A percentile compares a stretch with the other conserved stretches of the same genome.
phyloP scores from a whole-genome alignment of 176 grass and related monocot genomes.

The Rhipidocladum racemiflorum region DNA sequence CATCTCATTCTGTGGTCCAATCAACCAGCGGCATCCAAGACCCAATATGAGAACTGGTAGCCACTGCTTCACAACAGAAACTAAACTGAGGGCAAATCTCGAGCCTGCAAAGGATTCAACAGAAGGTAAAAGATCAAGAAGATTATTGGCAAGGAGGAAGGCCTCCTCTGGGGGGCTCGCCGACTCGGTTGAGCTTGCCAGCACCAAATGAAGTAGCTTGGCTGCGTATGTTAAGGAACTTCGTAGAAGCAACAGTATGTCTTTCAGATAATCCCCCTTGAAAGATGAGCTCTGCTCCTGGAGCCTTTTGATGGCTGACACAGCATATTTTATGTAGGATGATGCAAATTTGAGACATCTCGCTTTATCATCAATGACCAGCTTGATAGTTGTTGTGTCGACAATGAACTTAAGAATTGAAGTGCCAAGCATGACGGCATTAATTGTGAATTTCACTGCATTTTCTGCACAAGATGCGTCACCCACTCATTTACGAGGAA shows the following conservation, averaged over 20 bases:
- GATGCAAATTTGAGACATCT: slow-evolving; percentile 66
- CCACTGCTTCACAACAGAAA: slow-evolving; percentile 70
- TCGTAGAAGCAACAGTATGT: slow-evolving; percentile 48
- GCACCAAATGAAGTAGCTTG: slow-evolving; percentile 75
- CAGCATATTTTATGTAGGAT: slow-evolving; percentile 50
- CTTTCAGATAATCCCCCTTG: slow-evolving; percentile 58
- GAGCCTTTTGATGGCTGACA: slow-evolving; percentile 50
- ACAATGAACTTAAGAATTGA: slow-evolving; percentile 68
- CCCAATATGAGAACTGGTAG: slow-evolving; percentile 73
- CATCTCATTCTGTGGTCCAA: slow-evolving; percentile 30
- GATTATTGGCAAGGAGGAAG: slow-evolving; percentile 74
- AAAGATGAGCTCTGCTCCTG: slow-evolving; percentile 38
- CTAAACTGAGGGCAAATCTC: slow-evolving; percentile 42
- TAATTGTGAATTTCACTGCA: slow-evolving; percentile 44
- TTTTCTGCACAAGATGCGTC: slow-evolving; percentile 43
- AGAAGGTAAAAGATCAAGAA: slow-evolving; percentile 71
- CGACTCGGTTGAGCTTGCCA: slow-evolving; percentile 44
- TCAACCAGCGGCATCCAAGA: slow-evolving; percentile 55
- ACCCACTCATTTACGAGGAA: slow-evolving; percentile 12
- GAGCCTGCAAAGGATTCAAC: slow-evolving; percentile 52
- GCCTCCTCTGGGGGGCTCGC: slow-evolving; percentile 43
- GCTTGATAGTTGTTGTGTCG: slow-evolving; percentile 51
- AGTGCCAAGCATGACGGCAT: slow-evolving; percentile 53
- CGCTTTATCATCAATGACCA: slow-evolving; percentile 46
- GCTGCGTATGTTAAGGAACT: slow-evolving; percentile 79